These are phyloP conservation scores for Calonectria leucothoes DNA, from an alignment of 2,329 filamentous ascomycete genomes.

Conservation along the genomic window DNA sequence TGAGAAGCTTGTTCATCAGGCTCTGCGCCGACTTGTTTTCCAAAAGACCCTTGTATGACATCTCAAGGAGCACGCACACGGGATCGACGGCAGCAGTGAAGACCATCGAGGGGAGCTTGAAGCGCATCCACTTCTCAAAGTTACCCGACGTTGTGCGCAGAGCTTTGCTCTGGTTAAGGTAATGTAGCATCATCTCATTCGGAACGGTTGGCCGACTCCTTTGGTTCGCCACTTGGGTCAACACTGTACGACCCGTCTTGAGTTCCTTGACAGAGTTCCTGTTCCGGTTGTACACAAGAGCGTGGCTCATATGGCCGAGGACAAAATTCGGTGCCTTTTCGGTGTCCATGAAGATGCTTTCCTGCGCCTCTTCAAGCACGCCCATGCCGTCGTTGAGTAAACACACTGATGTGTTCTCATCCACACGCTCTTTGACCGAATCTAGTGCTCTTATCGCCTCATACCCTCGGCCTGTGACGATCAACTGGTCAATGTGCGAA, in stretches of 20 bases:
- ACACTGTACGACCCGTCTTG: conserved; percentile 44
- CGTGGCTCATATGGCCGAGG: conserved; percentile 70
- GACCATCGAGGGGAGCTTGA: conserved; percentile 83
- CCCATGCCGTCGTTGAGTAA: conserved; percentile 88
- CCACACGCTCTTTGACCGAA: conserved; percentile 74
- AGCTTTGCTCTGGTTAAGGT: conserved; percentile 15
- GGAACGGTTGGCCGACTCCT: conserved; percentile 14
- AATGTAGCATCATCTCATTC: conserved; percentile 1
- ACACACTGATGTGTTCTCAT: conserved; percentile 76
- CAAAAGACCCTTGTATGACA: conserved; percentile 77
- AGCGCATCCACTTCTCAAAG: conserved; percentile 66
- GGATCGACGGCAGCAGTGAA: conserved; percentile 84
- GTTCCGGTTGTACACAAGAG: conserved; percentile 55
- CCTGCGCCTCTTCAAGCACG: conserved; percentile 81
- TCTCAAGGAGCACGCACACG: conserved; percentile 82
- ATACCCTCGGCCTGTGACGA: conserved; percentile 72
- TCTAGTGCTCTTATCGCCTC: conserved; percentile 67
- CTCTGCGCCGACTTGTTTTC: conserved; percentile 73
- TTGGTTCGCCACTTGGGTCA: conserved; percentile 37
- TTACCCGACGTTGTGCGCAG: conserved; percentile 36
- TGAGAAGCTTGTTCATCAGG: conserved; percentile 77
- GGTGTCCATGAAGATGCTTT: conserved; percentile 75
- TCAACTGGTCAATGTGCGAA: conserved; percentile 75
- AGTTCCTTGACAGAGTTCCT: conserved; percentile 54
- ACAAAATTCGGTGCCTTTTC: conserved; percentile 79